A percentile compares a stretch with the other conserved stretches of the same genome.
These are phyloP conservation scores for Scedosporium minutisporum DNA, from an alignment of 2,329 filamentous ascomycete genomes.

Conservation along the genomic window DNA sequence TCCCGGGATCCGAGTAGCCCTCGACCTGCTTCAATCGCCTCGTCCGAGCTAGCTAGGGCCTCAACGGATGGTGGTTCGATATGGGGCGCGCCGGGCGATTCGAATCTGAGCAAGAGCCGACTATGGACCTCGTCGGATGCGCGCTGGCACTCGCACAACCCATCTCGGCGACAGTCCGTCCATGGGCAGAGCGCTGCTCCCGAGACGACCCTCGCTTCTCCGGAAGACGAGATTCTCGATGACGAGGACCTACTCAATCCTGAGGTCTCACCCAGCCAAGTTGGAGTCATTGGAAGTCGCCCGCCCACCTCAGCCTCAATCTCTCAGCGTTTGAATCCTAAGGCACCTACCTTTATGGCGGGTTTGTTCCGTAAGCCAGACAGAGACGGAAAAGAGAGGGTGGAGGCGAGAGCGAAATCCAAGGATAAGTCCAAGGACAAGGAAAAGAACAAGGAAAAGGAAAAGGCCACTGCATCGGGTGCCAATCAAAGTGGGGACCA, in stretches of 20 bases:
- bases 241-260: constrained; percentile 45
- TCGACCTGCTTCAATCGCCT: constrained; percentile 59
- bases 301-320: constrained; percentile 39
- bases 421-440: constrained; percentile 27
- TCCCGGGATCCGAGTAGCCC: constrained; percentile 51
- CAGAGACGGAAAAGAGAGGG: constrained; percentile 21
- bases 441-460: constrained; percentile 20
- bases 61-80: constrained; percentile 72
- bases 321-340: constrained; percentile 68
- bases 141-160: constrained; percentile 50
- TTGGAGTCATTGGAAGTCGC: constrained; percentile 71
- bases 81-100: constrained; percentile 49
- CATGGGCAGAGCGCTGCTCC: constrained; percentile 62
- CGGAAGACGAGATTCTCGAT: constrained; percentile 55
- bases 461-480: constrained; percentile 22
- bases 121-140: constrained; percentile 56
- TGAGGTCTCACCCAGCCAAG: constrained; percentile 44
- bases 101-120: constrained; percentile 40
- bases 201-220: constrained; percentile 51
- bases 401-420: constrained; percentile 21
- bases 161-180: constrained; percentile 71
- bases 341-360: constrained; percentile 78
- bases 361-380: constrained; percentile 47
- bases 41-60: constrained; percentile 62
- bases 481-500: constrained; percentile 11